Evolutionary conservation across 169 alveolate genomes (phyloP).

Genomic region (Amoebophrya sp.): DNA sequence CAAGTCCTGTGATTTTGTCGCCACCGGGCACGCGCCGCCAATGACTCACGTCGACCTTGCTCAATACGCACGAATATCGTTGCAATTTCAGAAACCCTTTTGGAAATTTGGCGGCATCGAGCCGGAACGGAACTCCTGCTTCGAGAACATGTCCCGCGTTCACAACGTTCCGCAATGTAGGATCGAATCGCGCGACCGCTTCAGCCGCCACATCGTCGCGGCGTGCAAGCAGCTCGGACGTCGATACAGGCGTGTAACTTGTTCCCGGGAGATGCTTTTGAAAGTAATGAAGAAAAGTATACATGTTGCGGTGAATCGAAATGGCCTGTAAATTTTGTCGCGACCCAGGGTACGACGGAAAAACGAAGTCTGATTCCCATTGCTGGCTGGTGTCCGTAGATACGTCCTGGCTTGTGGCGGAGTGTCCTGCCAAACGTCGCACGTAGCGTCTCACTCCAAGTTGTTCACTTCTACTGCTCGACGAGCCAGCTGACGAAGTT

Average conservation of each 20-base stretch:
- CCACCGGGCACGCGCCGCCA: neutral
- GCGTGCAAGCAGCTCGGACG: neutral
- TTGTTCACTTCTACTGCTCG: too few relatives aligned
- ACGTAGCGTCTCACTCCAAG: too few relatives aligned
- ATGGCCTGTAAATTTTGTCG: neutral
- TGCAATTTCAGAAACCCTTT: neutral
- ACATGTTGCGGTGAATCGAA: neutral
- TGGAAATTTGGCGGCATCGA: neutral
- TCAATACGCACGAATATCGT: neutral
- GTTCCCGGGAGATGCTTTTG: neutral
- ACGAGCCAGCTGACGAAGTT: too few relatives aligned
- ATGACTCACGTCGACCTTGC: neutral
- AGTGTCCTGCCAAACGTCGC: neutral
- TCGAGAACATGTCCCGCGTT: neutral
- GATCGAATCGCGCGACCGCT: neutral
- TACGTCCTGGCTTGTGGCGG: neutral
- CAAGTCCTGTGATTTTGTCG: neutral
- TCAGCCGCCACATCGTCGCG: neutral
- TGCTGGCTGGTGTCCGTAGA: neutral
- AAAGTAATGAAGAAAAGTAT: neutral
- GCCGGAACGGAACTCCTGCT: neutral
- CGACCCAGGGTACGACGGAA: slow-evolving; percentile 14
- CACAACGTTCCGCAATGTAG: neutral
- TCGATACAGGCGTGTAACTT: neutral
- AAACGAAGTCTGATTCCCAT: neutral